These are phyloP conservation scores for Immersiella caudata DNA, from an alignment of 495 filamentous ascomycete genomes.

Conservation along the genomic window DNA sequence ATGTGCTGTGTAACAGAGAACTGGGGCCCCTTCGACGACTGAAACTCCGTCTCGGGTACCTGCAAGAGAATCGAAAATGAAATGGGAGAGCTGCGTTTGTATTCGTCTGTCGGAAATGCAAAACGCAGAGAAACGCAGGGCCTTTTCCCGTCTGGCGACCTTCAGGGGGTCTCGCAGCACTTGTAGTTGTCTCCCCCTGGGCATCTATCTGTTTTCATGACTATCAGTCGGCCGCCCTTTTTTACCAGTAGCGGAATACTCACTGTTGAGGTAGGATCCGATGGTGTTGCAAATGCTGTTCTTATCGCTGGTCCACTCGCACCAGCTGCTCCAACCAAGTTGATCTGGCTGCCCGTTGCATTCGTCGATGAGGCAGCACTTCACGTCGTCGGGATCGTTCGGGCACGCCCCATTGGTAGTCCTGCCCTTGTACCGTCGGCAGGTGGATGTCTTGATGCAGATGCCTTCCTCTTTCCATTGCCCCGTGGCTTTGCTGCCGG, in stretches of 20 bases:
- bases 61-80: too few relatives aligned
- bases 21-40: neutral
- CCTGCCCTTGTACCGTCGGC: slow-evolving; percentile 8
- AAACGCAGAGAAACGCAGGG: too few relatives aligned
- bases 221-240: neutral
- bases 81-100: too few relatives aligned
- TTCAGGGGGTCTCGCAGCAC: slow-evolving; percentile 5
- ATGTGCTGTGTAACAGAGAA: neutral
- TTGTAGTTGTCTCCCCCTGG: slow-evolving; percentile 10
- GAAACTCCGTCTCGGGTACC: too few relatives aligned
- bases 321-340: neutral
- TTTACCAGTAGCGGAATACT: neutral
- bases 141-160: neutral
- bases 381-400: slow-evolving; percentile 21
- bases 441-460: slow-evolving; percentile 16
- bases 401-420: slow-evolving; percentile 9
- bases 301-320: slow-evolving; percentile 12
- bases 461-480: slow-evolving; percentile 15
- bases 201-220: slow-evolving; percentile 3
- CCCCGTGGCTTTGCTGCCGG: slow-evolving; percentile 18
- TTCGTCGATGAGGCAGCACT: slow-evolving; percentile 19
- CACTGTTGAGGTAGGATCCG: neutral
- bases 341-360: neutral
- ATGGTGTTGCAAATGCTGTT: neutral
- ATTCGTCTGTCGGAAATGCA: too few relatives aligned